phyloP scores from a whole-genome alignment of 2,329 filamentous ascomycete species.

The Trichoderma guizhouense region DNA sequence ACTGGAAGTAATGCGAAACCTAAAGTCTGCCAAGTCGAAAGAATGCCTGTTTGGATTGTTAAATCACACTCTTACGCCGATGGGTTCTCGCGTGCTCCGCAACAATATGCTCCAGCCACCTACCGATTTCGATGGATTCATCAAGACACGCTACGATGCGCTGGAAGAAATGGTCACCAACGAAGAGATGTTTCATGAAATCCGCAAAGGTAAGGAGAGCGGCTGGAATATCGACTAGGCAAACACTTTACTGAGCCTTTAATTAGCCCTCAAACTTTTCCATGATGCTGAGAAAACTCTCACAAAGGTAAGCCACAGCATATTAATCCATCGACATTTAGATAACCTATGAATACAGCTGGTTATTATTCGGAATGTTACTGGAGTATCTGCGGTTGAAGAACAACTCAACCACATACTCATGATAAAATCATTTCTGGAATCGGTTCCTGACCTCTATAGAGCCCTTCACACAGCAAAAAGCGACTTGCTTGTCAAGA shows the following conservation, averaged over 20 bases:
- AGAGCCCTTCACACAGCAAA: constrained; percentile 63
- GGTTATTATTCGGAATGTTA: constrained; percentile 68
- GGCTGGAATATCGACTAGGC: neutral
- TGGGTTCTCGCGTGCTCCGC: constrained; percentile 80
- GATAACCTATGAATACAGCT: constrained; percentile 51
- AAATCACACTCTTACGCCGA: constrained; percentile 81
- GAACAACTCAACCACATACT: constrained; percentile 84
- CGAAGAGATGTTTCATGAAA: constrained; percentile 78
- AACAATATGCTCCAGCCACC: constrained; percentile 88
- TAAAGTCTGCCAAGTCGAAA: constrained; percentile 72
- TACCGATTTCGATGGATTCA: constrained; percentile 61
- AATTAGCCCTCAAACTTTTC: constrained; percentile 65
- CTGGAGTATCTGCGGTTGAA: constrained; percentile 66
- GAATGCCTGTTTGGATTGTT: constrained; percentile 81
- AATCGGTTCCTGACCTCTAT: constrained; percentile 63
- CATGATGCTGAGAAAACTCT: constrained; percentile 77
- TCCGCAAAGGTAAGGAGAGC: constrained; percentile 58
- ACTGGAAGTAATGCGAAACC: constrained; percentile 85
- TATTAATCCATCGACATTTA: neutral
- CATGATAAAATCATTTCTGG: constrained; percentile 78
- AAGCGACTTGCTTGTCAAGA: constrained; percentile 62
- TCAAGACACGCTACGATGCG: constrained; percentile 74
- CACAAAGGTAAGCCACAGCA: constrained; percentile 57
- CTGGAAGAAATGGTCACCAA: constrained; percentile 77
- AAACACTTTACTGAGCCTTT: neutral